Base-by-base conservation (phyloP, 2,329 filamentous ascomycete species). In the Tolypocladium endophyticum region DNA sequence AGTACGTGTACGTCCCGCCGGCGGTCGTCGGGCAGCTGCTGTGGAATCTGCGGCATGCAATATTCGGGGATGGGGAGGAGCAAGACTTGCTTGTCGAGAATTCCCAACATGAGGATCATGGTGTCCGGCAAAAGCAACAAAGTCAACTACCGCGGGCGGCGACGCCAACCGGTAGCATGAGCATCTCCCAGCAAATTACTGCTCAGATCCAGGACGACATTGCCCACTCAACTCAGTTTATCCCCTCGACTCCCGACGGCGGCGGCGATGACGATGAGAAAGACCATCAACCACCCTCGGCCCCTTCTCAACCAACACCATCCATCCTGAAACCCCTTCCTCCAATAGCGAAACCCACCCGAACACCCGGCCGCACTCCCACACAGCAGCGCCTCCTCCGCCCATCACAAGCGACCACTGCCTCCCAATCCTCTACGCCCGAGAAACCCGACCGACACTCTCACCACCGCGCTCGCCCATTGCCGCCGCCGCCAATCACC, bases 1-100 rank as follows among this genome's bases (percentile, higher is more conserved):
- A 78, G 56, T 85, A 80, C 61, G 70, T 71, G 3, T 84, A 80
- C 63, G 69, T 87, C 0, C 80, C 80, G 1, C 84, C 83, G 1
- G 82, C 81, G 2, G 77, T 84, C 1, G 77, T 84, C 0, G 82
- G 81, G 7, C 77, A 82, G 63, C 70, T 87, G 16, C 76, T 86
- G 53, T 81, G 78, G 58, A 87, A 87, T 60, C 68, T 87, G 39
- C 74, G 79, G 47, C 79, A 81, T 6, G 67, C 85, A 1, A 78
- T 85, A 59, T 73, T 70, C 61, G 69, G 58, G 4, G 70, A 72
- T 9, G 62, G 60, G 1, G 62, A 61, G 11, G 58, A 65, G 16
- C 61, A 64, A 7, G 63, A 65, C 9, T 60, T 60, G 2, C 61
- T 56, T 25, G 52, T 35, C 9, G 50, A 35, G 7, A 20, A 52